Evolutionary conservation across 306 rosid genomes (phyloP), one percentile per base, ranked within the genome.

Genomic region (Acacia acuminata): DNA sequence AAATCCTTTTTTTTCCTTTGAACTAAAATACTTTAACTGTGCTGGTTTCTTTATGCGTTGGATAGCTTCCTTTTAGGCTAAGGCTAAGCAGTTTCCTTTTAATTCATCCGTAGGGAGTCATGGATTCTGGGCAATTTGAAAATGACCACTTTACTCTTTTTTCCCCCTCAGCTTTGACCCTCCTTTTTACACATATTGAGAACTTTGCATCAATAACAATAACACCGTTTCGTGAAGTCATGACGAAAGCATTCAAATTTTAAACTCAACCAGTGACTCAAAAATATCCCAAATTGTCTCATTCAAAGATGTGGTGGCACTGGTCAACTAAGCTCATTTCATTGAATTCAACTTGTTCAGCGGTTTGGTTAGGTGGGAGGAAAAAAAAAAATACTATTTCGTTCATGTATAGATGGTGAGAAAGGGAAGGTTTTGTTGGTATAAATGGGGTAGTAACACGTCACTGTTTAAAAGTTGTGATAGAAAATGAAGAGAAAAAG

Each of bases 101-200:
- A 10, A 5, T 69, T 70, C 0, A 10, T 70, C 0, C 10, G 75
- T n/a, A 11, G 27, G 15, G 53, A n/a, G 24, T 12, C 55, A 53
- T 70, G 75, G 34, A 70, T 24, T 42, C 20, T 70, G 75, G 75
- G 75, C 43, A 43, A 70, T 43, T 43, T 70, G 75, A 70, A 70
- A 70, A 70, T 43, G 75, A 70, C 55, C 5, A 43, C 34, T 70
- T 40, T 43, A 11, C 34, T 19, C 43, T 70, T 42, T 7, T 38
- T 8, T 7, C 7, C 42, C 2, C 3, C 36, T 13, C 70, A n/a
- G 19, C 75, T 70, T 70, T 70, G 75, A 70, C 75, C 55, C 42
- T 42, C 53, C 74, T 36, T 67, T 36, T 69, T 40, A 20, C 12
- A 5, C 50, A 68, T 43, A n/a, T 19, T 19, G 9, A 4, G 2